Conservation (phyloP, 768 basidiomycete genomes). For the Candolleomyces aberdarensis region DNA sequence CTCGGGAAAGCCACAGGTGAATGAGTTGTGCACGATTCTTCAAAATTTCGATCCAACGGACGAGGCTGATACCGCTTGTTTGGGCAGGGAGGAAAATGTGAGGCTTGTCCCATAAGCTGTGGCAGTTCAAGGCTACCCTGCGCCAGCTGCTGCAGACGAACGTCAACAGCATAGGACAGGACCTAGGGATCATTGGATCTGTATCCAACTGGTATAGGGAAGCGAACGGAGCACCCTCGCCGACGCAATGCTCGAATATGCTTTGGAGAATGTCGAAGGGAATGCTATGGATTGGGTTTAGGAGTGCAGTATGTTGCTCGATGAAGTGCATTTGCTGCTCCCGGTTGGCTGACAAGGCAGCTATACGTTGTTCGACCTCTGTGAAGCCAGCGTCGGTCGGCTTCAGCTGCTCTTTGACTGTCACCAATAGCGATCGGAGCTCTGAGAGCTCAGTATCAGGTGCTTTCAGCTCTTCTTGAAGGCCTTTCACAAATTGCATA, state of each 20-base stretch:
- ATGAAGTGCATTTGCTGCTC: neutral
- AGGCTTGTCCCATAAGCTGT: neutral
- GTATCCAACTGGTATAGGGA: neutral
- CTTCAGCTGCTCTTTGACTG: too few relatives aligned
- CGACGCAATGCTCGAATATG: neutral
- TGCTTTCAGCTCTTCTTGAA: neutral
- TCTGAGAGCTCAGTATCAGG: neutral
- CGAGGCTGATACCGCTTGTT: neutral
- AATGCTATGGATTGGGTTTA: neutral
- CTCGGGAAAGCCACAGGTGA: neutral
- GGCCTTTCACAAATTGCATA: neutral
- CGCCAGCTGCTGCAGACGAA: neutral
- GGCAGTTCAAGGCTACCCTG: neutral
- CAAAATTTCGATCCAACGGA: neutral
- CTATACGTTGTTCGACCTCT: neutral
- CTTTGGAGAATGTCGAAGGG: neutral
- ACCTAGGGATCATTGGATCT: neutral
- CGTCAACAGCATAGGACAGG: neutral
- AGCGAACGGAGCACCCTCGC: neutral
- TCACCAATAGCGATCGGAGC: neutral
- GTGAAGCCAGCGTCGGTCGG: neutral
- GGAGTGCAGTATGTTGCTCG: neutral
- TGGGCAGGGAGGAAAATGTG: neutral
- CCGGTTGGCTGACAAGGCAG: neutral
- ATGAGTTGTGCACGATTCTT: neutral